Percentiles rank a stretch among this genome's conserved stretches.
phyloP scores from a whole-genome alignment of 768 basidiomycete species.

The Pleurotus djamor region DNA sequence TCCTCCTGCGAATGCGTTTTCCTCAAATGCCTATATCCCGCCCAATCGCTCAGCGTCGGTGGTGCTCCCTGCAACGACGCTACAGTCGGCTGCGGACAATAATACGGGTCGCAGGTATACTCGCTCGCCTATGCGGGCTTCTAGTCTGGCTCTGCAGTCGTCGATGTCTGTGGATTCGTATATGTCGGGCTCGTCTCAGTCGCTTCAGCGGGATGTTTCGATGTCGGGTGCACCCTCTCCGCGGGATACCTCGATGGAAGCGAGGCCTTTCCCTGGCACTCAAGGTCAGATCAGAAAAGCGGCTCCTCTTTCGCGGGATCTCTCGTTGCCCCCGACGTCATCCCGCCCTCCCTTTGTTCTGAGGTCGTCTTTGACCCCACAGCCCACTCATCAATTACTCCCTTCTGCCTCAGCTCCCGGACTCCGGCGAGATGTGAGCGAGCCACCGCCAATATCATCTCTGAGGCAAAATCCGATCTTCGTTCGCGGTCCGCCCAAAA shows the following conservation, averaged over 20 bases:
- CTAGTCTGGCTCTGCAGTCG: slow-evolving; percentile 31
- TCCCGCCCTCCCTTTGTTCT: slow-evolving; percentile 55
- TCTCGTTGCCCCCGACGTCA: slow-evolving; percentile 44
- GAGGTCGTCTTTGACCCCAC: slow-evolving; percentile 71
- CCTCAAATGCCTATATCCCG: slow-evolving; percentile 18
- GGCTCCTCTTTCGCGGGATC: slow-evolving; percentile 30
- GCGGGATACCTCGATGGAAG: slow-evolving; percentile 38
- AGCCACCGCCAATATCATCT: slow-evolving; percentile 65
- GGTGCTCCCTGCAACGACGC: slow-evolving; percentile 16
- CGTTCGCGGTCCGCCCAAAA: slow-evolving; percentile 54
- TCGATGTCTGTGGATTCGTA: slow-evolving; percentile 79
- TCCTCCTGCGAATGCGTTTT: slow-evolving; percentile 48
- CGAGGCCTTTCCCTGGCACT: slow-evolving; percentile 12
- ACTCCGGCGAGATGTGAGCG: slow-evolving; percentile 48
- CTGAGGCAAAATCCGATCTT: slow-evolving; percentile 69
- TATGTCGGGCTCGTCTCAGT: slow-evolving; percentile 29
- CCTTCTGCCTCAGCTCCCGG: slow-evolving; percentile 7
- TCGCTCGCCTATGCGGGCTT: slow-evolving; percentile 39
- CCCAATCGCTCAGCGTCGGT: slow-evolving; percentile 23
- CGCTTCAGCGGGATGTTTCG: slow-evolving; percentile 37
- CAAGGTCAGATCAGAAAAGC: not conserved
- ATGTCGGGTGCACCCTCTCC: slow-evolving; percentile 34
- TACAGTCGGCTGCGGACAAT: slow-evolving; percentile 28
- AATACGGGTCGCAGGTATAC: slow-evolving; percentile 30
- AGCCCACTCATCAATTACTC: slow-evolving; percentile 31